These are phyloP conservation scores for Vigna radiata DNA, from an alignment of 306 rosid genomes.

Conservation along the genomic window DNA sequence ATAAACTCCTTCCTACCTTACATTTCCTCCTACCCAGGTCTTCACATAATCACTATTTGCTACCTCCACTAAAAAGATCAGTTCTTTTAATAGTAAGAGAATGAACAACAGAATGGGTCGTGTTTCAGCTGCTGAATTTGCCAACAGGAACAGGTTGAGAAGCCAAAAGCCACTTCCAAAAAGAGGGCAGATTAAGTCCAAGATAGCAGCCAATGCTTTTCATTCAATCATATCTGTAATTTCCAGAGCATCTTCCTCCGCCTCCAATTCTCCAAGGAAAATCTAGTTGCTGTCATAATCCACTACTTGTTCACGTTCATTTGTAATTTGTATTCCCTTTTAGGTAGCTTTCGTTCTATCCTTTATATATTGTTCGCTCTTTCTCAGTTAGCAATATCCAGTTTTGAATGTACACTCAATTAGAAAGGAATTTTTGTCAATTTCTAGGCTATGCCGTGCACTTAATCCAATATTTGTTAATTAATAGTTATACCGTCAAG, in stretches of 20 bases:
- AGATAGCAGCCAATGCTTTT: conserved; percentile 54
- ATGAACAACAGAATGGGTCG: conserved; percentile 56
- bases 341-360: background rate
- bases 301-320: background rate
- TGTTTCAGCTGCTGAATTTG: conserved; percentile 44
- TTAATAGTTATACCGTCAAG: background rate
- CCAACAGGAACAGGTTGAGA: conserved; percentile 38
- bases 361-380: background rate
- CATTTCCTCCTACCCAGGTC: conserved; percentile 19
- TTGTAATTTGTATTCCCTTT: background rate
- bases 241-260: conserved; percentile 51
- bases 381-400: background rate
- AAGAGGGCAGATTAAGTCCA: conserved; percentile 61
- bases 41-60: background rate
- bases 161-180: conserved; percentile 52
- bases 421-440: conserved; percentile 24
- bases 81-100: conserved; percentile 17
- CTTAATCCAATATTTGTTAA: background rate
- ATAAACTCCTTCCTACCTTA: conserved; percentile 40
- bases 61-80: background rate
- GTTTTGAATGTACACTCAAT: background rate
- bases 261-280: conserved; percentile 45
- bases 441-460: background rate
- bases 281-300: conserved; percentile 26
- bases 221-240: conserved; percentile 51